These are phyloP conservation scores for Rhodotorula sp. DNA, from an alignment of 1,284 basidiomycete genomes.

Conservation along the genomic window DNA sequence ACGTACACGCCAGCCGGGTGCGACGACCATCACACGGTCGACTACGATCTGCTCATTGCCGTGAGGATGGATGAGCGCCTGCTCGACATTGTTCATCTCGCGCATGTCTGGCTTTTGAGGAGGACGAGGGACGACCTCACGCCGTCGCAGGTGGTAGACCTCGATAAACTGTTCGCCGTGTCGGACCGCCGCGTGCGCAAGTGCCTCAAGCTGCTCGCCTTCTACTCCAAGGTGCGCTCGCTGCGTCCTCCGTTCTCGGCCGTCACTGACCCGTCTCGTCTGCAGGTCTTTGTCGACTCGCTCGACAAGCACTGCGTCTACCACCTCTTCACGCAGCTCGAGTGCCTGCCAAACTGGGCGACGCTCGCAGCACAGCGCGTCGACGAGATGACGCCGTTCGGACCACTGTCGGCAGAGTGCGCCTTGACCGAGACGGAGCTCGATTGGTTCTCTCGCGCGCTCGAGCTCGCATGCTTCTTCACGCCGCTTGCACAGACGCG, in stretches of 20 bases:
- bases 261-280: background rate
- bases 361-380: conserved; percentile 29
- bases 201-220: conserved; percentile 34
- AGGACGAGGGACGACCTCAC: conserved; percentile 3
- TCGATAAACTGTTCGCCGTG: conserved; percentile 20
- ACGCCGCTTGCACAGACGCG: conserved; percentile 27
- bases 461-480: conserved; percentile 39
- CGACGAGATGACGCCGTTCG: conserved; percentile 30
- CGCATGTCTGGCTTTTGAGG: conserved; percentile 27
- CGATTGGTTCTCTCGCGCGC: conserved; percentile 34
- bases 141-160: conserved; percentile 8
- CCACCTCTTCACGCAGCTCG: conserved; percentile 38
- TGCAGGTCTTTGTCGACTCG: conserved; percentile 27
- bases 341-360: conserved; percentile 32
- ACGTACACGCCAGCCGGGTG: conserved; percentile 11
- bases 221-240: conserved; percentile 29
- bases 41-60: conserved; percentile 38
- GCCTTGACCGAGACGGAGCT: conserved; percentile 37
- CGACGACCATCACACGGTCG: conserved; percentile 27
- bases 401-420: conserved; percentile 27
- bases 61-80: conserved; percentile 36
- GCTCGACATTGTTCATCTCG: conserved; percentile 37
- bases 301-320: conserved; percentile 36
- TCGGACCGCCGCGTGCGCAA: conserved; percentile 36
- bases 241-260: background rate